These are phyloP conservation scores for Plasmodium gallinaceum DNA, from an alignment of 169 alveolate genomes.

Conservation along the genomic window DNA sequence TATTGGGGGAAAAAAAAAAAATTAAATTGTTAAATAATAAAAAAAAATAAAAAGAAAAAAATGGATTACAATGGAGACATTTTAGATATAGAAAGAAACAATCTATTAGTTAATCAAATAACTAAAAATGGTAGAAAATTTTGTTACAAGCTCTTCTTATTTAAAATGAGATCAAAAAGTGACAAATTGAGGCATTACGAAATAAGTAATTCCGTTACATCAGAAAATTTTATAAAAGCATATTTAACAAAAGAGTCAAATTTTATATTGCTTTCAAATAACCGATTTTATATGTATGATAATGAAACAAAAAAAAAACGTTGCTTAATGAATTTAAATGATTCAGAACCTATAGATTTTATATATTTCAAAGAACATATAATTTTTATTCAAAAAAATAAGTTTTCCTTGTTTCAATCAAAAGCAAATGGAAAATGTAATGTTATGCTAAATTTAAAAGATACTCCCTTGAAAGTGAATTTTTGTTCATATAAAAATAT, in stretches of 20 bases:
- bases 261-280: constrained; percentile 34
- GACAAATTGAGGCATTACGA: constrained; percentile 54
- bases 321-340: constrained; percentile 28
- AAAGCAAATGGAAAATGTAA: constrained; percentile 31
- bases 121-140: constrained; percentile 1
- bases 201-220: constrained; percentile 27
- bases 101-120: constrained; percentile 30
- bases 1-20: neutral
- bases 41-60: constrained; percentile 5
- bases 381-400: constrained; percentile 45
- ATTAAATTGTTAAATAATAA: neutral
- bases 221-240: constrained; percentile 31
- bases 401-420: constrained; percentile 42
- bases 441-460: constrained; percentile 56
- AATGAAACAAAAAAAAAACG: constrained; percentile 41
- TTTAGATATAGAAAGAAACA: constrained; percentile 28
- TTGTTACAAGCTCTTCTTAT: constrained; percentile 6
- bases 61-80: constrained; percentile 52
- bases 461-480: constrained; percentile 30
- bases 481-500: constrained; percentile 59
- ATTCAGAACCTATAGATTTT: constrained; percentile 54
- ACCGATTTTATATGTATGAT: constrained; percentile 47
- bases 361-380: constrained; percentile 56
- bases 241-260: constrained; percentile 12
- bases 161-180: constrained; percentile 26